Base-by-base conservation (phyloP, 192 early-diverging fungal species). In the Linnemannia zychae region DNA sequence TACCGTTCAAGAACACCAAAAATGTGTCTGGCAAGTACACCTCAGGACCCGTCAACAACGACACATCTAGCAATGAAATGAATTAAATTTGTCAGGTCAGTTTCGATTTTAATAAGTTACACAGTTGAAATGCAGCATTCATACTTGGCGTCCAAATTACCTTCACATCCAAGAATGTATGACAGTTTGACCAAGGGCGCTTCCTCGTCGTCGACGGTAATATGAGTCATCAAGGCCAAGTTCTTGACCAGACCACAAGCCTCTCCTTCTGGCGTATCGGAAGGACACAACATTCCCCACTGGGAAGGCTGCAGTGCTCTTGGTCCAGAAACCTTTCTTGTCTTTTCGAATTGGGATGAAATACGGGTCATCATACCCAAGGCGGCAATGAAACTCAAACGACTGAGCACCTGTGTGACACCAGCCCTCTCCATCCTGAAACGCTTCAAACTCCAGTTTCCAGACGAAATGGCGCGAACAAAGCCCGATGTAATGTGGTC, bases 371-470 rank as follows among this genome's bases (percentile, higher is more conserved):
- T 95, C 97, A 98, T 99, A 65, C 98, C 98, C 67, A 99, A 87
- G 0, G 98, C 98, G 0, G 96, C 93, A 72, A 99, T 96, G 79
- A 98, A 99, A 81, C 94, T 96, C 46, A 99, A 87, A 18, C 98
- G 95, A 50, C 94, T 95, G 63, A 99, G 88, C 5, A 99, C 97
- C 68, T 99, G 98, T 12, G 98, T 99, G 60, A 99, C 96, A 46
- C 98, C 98, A 16, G 97, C 96, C 17, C 97, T 92, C 82, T 99
- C 98, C 98, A 99, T 99, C 88, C 97, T 99, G 92, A 99, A 99
- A 84, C 98, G 98, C 89, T 98, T 98, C 71, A 99, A 92, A 69
- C 93, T 95, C 98, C 98, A 99, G 84, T 99, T 99, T 34, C 98
- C 98, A 9, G 98, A 96, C 4, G 96, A 97, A 74, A 99, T 99